These are phyloP conservation scores for Tolypocladium capitatum DNA, from an alignment of 2,329 filamentous ascomycete genomes.

Conservation along the genomic window DNA sequence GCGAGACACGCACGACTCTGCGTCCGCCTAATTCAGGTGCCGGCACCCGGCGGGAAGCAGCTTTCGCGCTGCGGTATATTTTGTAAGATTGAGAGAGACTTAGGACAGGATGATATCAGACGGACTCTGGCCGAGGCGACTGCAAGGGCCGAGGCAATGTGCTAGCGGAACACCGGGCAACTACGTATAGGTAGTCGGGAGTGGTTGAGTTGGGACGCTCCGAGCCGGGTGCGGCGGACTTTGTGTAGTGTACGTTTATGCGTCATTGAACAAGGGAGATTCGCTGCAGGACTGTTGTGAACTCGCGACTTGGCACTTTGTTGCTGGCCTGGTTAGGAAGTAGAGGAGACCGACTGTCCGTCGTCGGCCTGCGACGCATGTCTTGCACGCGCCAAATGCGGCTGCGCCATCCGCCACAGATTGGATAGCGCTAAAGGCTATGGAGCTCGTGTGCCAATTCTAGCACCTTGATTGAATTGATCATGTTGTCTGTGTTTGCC, in stretches of 20 bases:
- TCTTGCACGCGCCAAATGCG: no score
- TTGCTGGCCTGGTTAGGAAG: no score
- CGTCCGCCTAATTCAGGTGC: not conserved
- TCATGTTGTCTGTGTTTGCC: no score
- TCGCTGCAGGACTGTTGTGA: not conserved
- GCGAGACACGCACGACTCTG: not conserved
- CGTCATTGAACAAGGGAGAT: not conserved
- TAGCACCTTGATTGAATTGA: no score
- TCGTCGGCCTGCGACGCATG: no score
- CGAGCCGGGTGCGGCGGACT: not conserved
- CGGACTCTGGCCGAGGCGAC: not conserved
- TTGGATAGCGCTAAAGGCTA: no score
- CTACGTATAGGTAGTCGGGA: not conserved
- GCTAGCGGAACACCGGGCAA: not conserved
- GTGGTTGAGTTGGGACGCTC: not conserved
- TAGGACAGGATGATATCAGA: not conserved
- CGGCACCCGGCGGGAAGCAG: not conserved
- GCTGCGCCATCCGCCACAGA: no score
- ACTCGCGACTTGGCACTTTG: no score
- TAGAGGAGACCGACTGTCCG: no score
- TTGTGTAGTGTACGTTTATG: not conserved
- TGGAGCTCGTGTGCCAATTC: no score
- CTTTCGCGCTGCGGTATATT: not conserved
- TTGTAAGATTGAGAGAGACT: not conserved
- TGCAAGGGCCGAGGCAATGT: not conserved